Base-by-base conservation (phyloP, 495 filamentous ascomycete species). In the Daldinia vernicosa region DNA sequence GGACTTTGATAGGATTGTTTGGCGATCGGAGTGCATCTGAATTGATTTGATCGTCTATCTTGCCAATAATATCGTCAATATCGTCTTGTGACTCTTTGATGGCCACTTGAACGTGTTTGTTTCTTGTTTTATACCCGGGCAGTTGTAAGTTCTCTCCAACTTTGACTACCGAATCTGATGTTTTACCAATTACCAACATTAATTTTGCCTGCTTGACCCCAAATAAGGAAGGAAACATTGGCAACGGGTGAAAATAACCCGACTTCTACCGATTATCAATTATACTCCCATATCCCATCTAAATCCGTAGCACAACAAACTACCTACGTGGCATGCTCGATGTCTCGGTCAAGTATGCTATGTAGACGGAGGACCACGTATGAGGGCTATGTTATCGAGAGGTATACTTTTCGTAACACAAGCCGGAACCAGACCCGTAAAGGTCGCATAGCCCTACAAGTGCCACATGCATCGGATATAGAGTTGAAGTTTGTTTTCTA, bases 11-110 rank as follows among this genome's bases (percentile, higher is more conserved):
- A 81, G 77, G 80, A 77, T 78, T 78, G 79, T 80, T 79, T 75
- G 77, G 74, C 72, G 77, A 78, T 75, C 73, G 76, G 77, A 82
- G 80, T 80, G 80, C 81, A 81, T 78, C 79, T 77, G 72, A 83
- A 82, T 79, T 77, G 75, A 80, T 74, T 78, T 77, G 71, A 75
- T 74, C 69, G 67, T 76, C 72, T 77, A 33, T 60, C 56, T 70
- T 70, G 67, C 55, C 32, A 64, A 17, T 58, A 40, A 58, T 55
- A 27, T 33, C 9, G 1, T 3, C 4, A 3, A 19, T n/a, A n/a
- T n/a, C 51, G 43, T 55, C 55, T 22, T 39, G 40, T 37, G n/a
- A 15, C 27, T 35, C 11, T 6, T 30, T 47, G 4, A 30, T 56
- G 30, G 37, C 30, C 53, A 9, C 30, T 55, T 17, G 5, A 22